Evolutionary conservation across 129 eudicot species (phyloP), one percentile per base, ranked within the genome.

Genomic region (Tagetes patula): DNA sequence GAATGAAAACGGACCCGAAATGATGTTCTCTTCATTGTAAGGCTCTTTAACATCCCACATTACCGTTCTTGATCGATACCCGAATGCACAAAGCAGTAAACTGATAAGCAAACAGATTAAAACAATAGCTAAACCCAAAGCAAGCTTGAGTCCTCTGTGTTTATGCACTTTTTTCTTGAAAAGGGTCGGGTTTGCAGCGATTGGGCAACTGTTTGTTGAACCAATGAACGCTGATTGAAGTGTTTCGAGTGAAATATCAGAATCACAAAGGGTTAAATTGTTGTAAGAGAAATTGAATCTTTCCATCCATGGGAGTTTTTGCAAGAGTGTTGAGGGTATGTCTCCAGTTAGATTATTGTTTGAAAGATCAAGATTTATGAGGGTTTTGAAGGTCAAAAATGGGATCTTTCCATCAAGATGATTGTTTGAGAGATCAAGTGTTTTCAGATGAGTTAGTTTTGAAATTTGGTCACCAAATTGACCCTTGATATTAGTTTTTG

Each of bases 1-100:
- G 82, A 91, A 91, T 12, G 96, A 91, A 70, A 91, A 91, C 43
- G 96, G 97, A 14, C 97, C 97, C 1, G 97, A 88, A 43, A 91
- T 78, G 31, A 46, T 64, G 2, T 81, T 84, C 67, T 86, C 95
- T 74, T 88, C 96, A 10, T 74, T 82, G 79, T 66, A 84, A 40
- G 96, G 79, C 37, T 76, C 65, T 73, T 86, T 91, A 58, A 72
- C 87, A 12, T 74, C 87, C 95, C 96, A 86, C 87, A 81, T 84
- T 79, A 75, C 64, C 45, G 87, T 83, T 83, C 77, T 91, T 75
- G 80, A 86, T 41, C 96, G 79, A 80, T 88, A 86, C 52, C 86
- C 78, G 30, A 88, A 88, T 53, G 92, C 92, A 32, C 83, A 77
- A 61, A 91, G 78, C 47, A 91, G 88, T 70, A 91, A 81, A 56